Evolutionary conservation across 139 green algal species (phyloP).

Genomic region (Gonium pectorale): DNA sequence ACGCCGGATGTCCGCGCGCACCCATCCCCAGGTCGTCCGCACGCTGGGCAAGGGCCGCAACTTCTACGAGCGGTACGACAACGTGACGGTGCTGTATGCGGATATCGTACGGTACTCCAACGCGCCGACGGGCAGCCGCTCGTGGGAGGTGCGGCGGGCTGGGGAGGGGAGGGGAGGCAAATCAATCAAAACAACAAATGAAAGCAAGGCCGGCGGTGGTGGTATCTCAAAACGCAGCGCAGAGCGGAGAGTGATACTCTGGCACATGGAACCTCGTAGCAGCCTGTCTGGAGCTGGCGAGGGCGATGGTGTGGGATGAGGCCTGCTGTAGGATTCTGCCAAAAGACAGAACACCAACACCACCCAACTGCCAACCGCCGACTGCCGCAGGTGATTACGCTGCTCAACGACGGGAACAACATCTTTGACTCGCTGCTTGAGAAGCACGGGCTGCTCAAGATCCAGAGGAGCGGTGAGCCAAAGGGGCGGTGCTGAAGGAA

Average conservation of each 20-base stretch:
- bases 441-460: conserved; percentile 38
- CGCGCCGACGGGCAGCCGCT: conserved; percentile 9
- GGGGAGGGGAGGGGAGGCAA: background rate
- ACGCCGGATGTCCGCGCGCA: too few species aligned
- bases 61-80: conserved; percentile 38
- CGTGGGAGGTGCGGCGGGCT: conserved; percentile 6
- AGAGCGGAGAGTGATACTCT: too few species aligned
- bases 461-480: conserved; percentile 29
- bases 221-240: too few species aligned
- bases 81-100: conserved; percentile 33
- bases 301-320: too few species aligned
- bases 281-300: too few species aligned
- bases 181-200: too few species aligned
- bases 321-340: background rate
- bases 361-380: background rate
- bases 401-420: conserved; percentile 40
- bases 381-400: background rate
- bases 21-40: background rate
- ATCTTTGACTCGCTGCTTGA: conserved; percentile 24
- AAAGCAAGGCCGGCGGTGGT: too few species aligned
- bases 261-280: too few species aligned
- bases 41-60: conserved; percentile 1
- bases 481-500: too few species aligned
- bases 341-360: too few species aligned
- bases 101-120: conserved; percentile 36